phyloP scores from a whole-genome alignment of 371 early-diverging fungal genomes.

The Phascolomyces articulosus region DNA sequence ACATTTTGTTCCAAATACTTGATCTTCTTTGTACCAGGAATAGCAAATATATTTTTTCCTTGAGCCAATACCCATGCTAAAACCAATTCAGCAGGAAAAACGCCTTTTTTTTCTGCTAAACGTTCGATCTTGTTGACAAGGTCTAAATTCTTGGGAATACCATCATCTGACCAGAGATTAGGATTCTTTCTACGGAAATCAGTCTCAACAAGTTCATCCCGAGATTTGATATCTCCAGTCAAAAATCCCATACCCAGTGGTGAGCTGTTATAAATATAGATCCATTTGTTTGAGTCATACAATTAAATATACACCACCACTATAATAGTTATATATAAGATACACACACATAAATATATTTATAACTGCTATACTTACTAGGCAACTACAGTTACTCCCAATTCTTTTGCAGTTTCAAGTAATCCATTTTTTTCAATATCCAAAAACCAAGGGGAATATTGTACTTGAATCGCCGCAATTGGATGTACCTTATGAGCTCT shows the following conservation, averaged over 20 bases:
- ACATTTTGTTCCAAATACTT: constrained; percentile 60
- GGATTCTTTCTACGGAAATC: constrained; percentile 55
- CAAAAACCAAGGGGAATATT: constrained; percentile 56
- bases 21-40: constrained; percentile 58
- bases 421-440: constrained; percentile 58
- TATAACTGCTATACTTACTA: constrained; percentile 38
- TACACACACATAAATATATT: too few relatives aligned
- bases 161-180: constrained; percentile 51
- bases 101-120: constrained; percentile 46
- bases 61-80: constrained; percentile 65
- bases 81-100: constrained; percentile 46
- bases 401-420: constrained; percentile 56
- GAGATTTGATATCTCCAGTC: constrained; percentile 47
- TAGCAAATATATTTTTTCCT: constrained; percentile 42
- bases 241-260: constrained; percentile 67
- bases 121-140: constrained; percentile 50
- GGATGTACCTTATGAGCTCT: constrained; percentile 69
- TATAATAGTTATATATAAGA: too few relatives aligned
- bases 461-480: constrained; percentile 62
- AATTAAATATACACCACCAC: too few relatives aligned
- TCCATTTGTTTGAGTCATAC: too few relatives aligned
- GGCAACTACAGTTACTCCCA: constrained; percentile 61
- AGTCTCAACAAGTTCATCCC: constrained; percentile 44
- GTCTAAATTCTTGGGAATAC: constrained; percentile 55
- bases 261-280: constrained; percentile 12